Conservation (phyloP, 208 protist genomes). For the Strigomonas galati region DNA sequence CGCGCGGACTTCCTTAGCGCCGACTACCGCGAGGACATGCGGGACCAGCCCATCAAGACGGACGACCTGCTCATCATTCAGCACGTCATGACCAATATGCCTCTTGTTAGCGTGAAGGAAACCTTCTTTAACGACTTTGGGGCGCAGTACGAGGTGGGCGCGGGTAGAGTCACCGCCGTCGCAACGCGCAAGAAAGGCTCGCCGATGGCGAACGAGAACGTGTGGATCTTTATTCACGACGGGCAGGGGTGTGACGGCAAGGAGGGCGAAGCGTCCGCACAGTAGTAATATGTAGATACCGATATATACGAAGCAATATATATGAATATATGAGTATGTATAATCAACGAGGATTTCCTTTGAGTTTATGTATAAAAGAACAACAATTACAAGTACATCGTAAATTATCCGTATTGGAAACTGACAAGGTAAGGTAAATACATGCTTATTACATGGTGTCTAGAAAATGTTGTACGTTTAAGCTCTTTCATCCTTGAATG, state of each 20-base stretch:
- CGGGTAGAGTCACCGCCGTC: conserved; percentile 33
- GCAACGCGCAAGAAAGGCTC: conserved; percentile 46
- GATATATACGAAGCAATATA: too few species aligned
- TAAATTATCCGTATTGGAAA: too few species aligned
- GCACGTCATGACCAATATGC: conserved; percentile 76
- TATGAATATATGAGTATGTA: too few species aligned
- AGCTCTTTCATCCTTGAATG: too few species aligned
- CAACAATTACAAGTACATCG: too few species aligned
- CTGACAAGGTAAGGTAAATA: too few species aligned
- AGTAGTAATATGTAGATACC: too few species aligned
- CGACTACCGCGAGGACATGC: conserved; percentile 81
- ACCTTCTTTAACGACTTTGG: conserved; percentile 86
- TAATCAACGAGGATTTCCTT: too few species aligned
- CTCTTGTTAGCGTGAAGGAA: conserved; percentile 59
- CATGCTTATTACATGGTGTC: too few species aligned
- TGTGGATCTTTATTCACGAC: conserved; percentile 80
- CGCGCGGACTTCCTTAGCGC: conserved; percentile 64
- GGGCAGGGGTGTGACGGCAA: conserved; percentile 30
- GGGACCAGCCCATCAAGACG: conserved; percentile 73
- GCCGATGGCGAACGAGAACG: conserved; percentile 45
- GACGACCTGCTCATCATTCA: conserved; percentile 67
- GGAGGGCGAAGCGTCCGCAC: not conserved
- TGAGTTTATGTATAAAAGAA: too few species aligned
- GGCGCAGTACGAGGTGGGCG: conserved; percentile 74
- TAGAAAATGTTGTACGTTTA: too few species aligned